Evolutionary conservation across 345 rosid species (phyloP).

Genomic region (Syzygium aqueum): DNA sequence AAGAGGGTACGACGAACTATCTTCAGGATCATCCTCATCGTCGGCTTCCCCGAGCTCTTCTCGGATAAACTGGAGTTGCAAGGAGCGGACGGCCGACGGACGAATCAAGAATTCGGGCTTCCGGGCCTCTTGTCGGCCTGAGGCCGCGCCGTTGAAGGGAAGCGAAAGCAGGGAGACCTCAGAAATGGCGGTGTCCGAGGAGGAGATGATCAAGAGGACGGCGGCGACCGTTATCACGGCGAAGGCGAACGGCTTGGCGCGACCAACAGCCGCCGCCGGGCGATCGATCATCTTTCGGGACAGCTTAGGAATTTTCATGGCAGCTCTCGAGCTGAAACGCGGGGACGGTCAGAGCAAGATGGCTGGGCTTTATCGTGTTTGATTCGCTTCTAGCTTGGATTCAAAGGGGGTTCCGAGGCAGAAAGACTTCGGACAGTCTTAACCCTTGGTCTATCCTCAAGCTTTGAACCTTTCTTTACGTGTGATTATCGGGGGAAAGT

Average conservation of each 20-base stretch:
- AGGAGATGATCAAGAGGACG: constrained; percentile 26
- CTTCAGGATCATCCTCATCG: not conserved
- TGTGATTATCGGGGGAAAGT: not conserved
- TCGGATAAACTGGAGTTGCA: constrained; percentile 13
- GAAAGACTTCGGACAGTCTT: not conserved
- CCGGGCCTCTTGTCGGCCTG: constrained; percentile 5
- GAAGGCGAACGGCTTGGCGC: constrained; percentile 15
- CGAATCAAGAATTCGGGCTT: not conserved
- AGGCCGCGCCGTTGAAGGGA: not conserved
- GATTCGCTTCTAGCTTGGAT: not conserved
- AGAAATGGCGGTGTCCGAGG: constrained; percentile 16
- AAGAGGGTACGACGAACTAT: constrained; percentile 10
- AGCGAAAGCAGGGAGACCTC: constrained; percentile 8
- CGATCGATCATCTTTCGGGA: not conserved
- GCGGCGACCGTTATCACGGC: constrained; percentile 16
- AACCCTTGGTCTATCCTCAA: not conserved
- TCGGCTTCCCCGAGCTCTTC: constrained; percentile 5
- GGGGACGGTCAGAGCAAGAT: not conserved
- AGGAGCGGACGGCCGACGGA: constrained; percentile 2
- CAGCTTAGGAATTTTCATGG: not conserved
- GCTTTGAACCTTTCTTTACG: not conserved
- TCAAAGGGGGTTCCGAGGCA: not conserved
- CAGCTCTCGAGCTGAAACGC: not conserved
- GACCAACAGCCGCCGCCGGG: constrained; percentile 1
- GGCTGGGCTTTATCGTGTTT: not conserved